Percentiles rank a stretch among this genome's conserved stretches.
These are phyloP conservation scores for Aspergillus sp. DNA, from an alignment of 2,329 filamentous ascomycete species.

Conservation along the genomic window DNA sequence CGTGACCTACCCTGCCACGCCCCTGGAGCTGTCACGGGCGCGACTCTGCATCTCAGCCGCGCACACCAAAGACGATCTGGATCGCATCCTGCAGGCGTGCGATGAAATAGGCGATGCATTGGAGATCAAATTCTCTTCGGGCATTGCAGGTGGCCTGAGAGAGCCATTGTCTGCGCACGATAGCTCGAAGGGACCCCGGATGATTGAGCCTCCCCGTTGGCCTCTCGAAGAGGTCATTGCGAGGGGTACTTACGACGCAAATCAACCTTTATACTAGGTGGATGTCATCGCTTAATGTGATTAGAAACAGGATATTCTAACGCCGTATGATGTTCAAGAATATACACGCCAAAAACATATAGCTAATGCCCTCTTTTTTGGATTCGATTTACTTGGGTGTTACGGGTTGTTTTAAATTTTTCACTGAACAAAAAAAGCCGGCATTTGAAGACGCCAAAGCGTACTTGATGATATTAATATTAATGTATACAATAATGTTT, in stretches of 20 bases:
- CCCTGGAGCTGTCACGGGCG: slow-evolving; percentile 85
- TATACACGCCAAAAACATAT: not conserved
- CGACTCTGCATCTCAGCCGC: slow-evolving; percentile 91
- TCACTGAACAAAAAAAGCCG: not conserved
- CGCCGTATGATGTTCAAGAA: not conserved
- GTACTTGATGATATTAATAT: slow-evolving; percentile 3
- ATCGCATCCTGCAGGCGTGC: slow-evolving; percentile 82
- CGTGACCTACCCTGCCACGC: slow-evolving; percentile 91
- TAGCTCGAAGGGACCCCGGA: slow-evolving; percentile 42
- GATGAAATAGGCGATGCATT: slow-evolving; percentile 86
- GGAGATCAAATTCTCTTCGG: slow-evolving; percentile 90
- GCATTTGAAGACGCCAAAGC: not conserved
- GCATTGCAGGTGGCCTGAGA: slow-evolving; percentile 80
- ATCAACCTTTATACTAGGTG: slow-evolving; percentile 63
- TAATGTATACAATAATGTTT: slow-evolving; percentile 10
- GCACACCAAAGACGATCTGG: slow-evolving; percentile 95
- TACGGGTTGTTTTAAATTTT: not conserved
- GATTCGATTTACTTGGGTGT: not conserved
- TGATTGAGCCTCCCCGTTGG: slow-evolving; percentile 72
- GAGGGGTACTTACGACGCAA: slow-evolving; percentile 70
- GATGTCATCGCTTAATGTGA: not conserved
- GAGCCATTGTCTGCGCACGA: slow-evolving; percentile 56
- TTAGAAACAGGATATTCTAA: slow-evolving; percentile 1
- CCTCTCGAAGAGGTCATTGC: slow-evolving; percentile 70
- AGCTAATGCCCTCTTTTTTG: not conserved